Base-by-base conservation (phyloP, 73 alveolate genomes). In the Tetrahymena elliotti region DNA sequence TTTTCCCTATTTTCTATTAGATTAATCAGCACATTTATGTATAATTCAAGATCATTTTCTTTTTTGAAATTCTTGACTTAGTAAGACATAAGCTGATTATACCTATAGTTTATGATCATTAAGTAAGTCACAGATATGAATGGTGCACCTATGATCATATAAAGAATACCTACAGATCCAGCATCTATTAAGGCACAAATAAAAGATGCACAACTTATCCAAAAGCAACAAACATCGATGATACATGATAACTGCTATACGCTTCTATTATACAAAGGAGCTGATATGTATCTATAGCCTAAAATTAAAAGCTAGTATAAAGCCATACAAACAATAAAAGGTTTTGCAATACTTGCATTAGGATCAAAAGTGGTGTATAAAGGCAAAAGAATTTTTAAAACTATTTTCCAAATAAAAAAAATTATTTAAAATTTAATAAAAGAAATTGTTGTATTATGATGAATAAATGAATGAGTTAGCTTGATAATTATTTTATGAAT, bases 1-100 rank as follows among this genome's bases (percentile, higher is more conserved):
- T 41, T 36, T 35, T 95, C 97, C 31, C 97, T 94, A 82, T 95
- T 93, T 82, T 95, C 97, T 47, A 95, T 95, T 52, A 95, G 84
- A 54, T 93, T 93, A 35, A 95, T 93, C 0, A 95, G 93, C 38
- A 52, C 94, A 39, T 93, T 93, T n/a, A 95, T 93, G 47, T 95
- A 95, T 16, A 82, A 47, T 53, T 95, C 97, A 13, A 95, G 92
- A 20, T 95, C 97, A 12, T 95, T 93, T 82, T 95, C 96, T 35
- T 93, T 93, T 22, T 95, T 95, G 33, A 93, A 93, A 35, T 93
- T 39, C 37, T 93, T 95, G 8, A 93, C 94, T 52, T 95, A 93
- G 6, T 93, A 92, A 53, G 38, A 84, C 41, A 95, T 35, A 53
- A 95, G 31, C 5, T 31, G 39, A 15, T 53, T 53, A 53, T 95